Percentiles rank a stretch among this genome's conserved stretches.
phyloP scores from a whole-genome alignment of 306 rosid genomes.

The Arachis stenosperma region DNA sequence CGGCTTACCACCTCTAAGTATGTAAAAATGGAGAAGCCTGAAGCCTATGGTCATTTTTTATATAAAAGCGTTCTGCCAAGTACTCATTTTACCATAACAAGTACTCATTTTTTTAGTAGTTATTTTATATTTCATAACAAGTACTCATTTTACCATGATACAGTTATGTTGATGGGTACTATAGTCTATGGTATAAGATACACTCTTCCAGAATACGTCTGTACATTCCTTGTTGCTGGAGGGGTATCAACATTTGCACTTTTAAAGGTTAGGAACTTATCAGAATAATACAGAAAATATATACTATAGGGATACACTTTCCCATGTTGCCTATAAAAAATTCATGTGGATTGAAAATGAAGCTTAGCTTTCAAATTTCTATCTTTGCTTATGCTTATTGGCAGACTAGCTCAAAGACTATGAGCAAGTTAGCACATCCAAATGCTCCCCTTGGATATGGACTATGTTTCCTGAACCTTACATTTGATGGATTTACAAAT shows the following conservation, averaged over 20 bases:
- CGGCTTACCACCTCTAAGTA: background rate
- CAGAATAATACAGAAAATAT: background rate
- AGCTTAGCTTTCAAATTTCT: constrained; percentile 2
- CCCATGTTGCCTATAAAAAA: constrained; percentile 3
- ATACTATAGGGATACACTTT: background rate
- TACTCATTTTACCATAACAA: too few species aligned
- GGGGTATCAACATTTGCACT: constrained; percentile 85
- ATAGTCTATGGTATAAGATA: constrained; percentile 72
- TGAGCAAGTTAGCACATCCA: constrained; percentile 89
- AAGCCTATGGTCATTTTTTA: background rate
- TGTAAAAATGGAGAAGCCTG: background rate
- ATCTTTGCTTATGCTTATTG: constrained; percentile 39
- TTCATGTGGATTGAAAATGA: background rate
- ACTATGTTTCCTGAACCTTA: constrained; percentile 89
- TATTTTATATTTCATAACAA: background rate
- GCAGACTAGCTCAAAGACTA: constrained; percentile 95
- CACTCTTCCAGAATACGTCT: constrained; percentile 72
- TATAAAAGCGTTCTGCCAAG: constrained; percentile 7
- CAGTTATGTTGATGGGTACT: constrained; percentile 87
- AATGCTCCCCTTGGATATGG: constrained; percentile 98
- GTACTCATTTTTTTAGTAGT: background rate
- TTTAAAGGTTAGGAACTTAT: constrained; percentile 61
- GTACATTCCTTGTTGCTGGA: constrained; percentile 86
- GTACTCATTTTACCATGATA: constrained; percentile 36
- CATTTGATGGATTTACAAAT: constrained; percentile 98